Evolutionary conservation across 176 grass and related monocot genomes (phyloP).

Genomic region (Bothriochloa decipiens): DNA sequence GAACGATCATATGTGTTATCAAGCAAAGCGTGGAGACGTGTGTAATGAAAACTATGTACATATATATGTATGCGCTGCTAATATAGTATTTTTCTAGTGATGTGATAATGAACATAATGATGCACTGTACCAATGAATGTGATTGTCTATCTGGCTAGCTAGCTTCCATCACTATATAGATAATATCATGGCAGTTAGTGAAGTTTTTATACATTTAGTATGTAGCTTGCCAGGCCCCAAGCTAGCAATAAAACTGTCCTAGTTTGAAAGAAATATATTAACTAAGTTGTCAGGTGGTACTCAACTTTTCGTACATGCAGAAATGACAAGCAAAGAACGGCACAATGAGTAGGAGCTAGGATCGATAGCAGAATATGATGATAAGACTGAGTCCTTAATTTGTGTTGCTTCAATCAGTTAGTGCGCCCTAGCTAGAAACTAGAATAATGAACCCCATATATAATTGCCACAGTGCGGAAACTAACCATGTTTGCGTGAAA

Average conservation of each 20-base stretch:
- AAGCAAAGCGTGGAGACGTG: neutral
- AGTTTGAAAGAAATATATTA: conserved; percentile 28
- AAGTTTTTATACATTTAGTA: neutral
- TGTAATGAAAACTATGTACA: neutral
- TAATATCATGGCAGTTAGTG: neutral
- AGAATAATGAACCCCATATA: neutral
- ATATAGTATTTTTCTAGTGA: neutral
- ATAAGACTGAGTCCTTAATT: neutral
- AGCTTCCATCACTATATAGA: neutral
- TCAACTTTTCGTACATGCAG: conserved; percentile 21
- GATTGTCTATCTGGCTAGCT: neutral
- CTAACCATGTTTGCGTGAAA: neutral
- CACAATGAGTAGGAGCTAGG: neutral
- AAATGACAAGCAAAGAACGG: neutral
- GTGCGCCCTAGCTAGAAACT: neutral
- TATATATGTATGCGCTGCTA: neutral
- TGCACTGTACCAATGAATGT: neutral
- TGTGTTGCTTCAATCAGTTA: neutral
- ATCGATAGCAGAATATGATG: conserved; percentile 2
- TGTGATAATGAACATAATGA: conserved; percentile 9
- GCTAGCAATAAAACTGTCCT: conserved; percentile 28
- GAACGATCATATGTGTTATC: too few relatives aligned
- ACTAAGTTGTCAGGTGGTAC: conserved; percentile 7
- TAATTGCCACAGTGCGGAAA: neutral
- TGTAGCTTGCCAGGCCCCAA: neutral